These are phyloP conservation scores for Auricularia heimuer DNA, from an alignment of 768 basidiomycete species.

Conservation along the genomic window DNA sequence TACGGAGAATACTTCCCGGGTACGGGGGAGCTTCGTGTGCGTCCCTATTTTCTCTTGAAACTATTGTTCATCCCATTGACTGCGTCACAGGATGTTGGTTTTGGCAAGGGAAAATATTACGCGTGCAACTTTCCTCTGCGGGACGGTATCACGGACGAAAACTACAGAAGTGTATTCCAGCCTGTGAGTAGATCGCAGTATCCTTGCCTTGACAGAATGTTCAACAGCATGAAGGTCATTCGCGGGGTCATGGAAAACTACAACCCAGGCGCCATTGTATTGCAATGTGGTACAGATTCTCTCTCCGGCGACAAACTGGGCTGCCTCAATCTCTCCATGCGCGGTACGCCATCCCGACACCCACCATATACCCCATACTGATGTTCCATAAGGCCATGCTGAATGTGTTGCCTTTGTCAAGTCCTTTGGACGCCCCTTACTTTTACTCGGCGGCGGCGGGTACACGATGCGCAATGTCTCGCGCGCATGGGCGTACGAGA, in stretches of 20 bases:
- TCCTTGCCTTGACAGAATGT: constrained; percentile 25
- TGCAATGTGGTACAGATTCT: constrained; percentile 97
- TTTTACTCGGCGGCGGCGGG: constrained; percentile 92
- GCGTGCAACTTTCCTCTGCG: constrained; percentile 90
- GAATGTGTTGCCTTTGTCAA: constrained; percentile 97
- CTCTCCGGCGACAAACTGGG: constrained; percentile 94
- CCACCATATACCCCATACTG: not conserved
- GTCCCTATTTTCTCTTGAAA: constrained; percentile 26
- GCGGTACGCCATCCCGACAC: constrained; percentile 26
- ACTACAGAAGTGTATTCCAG: constrained; percentile 91
- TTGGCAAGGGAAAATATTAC: constrained; percentile 90
- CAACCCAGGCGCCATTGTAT: constrained; percentile 86
- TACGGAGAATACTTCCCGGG: constrained; percentile 99
- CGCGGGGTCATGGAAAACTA: constrained; percentile 90
- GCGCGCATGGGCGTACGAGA: constrained; percentile 96
- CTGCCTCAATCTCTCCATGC: constrained; percentile 93
- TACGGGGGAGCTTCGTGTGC: constrained; percentile 82
- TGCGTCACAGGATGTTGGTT: constrained; percentile 66
- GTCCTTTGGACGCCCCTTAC: constrained; percentile 87
- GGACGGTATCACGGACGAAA: constrained; percentile 92
- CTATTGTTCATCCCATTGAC: not conserved
- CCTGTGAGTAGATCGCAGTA: constrained; percentile 34
- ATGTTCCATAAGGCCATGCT: constrained; percentile 61
- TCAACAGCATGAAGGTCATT: constrained; percentile 54
- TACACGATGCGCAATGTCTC: constrained; percentile 99